Percentiles rank a stretch among this genome's conserved stretches.
These are phyloP conservation scores for Leishmania turanica DNA, from an alignment of 208 protist genomes.

Conservation along the genomic window DNA sequence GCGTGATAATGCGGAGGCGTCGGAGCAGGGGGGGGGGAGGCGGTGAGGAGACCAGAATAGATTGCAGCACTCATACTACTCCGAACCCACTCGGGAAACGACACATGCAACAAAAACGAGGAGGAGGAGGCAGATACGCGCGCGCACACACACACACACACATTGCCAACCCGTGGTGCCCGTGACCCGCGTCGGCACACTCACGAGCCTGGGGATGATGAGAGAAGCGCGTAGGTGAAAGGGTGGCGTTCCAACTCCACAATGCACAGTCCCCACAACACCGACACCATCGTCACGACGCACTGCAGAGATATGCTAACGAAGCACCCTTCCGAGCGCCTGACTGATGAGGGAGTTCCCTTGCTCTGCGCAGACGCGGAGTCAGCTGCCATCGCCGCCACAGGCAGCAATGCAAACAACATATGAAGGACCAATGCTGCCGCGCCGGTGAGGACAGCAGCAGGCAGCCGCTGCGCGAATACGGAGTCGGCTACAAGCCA, in stretches of 20 bases:
- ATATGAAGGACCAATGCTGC: constrained; percentile 18
- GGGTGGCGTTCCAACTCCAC: constrained; percentile 30
- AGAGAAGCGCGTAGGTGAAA: constrained; percentile 16
- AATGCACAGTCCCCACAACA: constrained; percentile 56
- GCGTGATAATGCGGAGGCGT: neutral
- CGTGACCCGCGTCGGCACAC: constrained; percentile 2
- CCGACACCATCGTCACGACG: constrained; percentile 42
- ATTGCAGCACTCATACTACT: neutral
- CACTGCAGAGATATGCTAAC: constrained; percentile 56
- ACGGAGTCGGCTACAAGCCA: constrained; percentile 23
- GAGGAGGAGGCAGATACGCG: neutral
- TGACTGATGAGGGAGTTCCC: constrained; percentile 12
- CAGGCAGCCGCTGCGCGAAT: constrained; percentile 8
- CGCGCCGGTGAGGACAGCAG: constrained; percentile 21
- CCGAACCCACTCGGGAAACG: neutral
- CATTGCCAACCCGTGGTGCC: neutral
- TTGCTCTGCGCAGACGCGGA: neutral
- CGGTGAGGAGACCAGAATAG: neutral
- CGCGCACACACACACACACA: too few relatives aligned
- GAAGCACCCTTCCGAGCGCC: constrained; percentile 38
- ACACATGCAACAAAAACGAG: neutral
- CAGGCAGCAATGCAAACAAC: constrained; percentile 14
- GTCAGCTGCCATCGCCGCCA: constrained; percentile 8
- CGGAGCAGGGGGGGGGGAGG: too few relatives aligned
- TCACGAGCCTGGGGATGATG: neutral